Evolutionary conservation across 345 rosid genomes (phyloP).

Genomic region (Euphorbia lathyris): DNA sequence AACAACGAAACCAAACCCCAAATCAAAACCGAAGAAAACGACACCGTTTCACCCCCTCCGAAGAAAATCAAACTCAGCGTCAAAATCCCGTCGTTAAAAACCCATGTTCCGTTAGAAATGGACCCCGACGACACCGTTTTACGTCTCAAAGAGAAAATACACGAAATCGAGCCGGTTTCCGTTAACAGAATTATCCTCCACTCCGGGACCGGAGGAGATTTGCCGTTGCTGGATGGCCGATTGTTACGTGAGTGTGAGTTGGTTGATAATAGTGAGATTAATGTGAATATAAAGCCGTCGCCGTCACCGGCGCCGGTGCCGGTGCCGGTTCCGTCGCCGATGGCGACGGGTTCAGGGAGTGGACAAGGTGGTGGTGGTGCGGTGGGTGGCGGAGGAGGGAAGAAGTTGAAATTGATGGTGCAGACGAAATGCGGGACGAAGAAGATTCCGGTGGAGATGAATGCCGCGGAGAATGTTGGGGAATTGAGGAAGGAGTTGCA

Average conservation of each 20-base stretch:
- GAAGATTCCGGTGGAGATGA: slow-evolving; percentile 66
- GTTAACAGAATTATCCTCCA: slow-evolving; percentile 29
- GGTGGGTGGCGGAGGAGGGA: slow-evolving; percentile 3
- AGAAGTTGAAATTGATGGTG: slow-evolving; percentile 64
- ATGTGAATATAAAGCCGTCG: slow-evolving; percentile 33
- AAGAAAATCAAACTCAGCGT: slow-evolving; percentile 34
- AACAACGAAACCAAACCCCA: slow-evolving; percentile 7
- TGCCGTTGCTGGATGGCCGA: slow-evolving; percentile 28
- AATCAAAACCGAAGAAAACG: slow-evolving; percentile 27
- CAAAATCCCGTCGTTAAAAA: slow-evolving; percentile 33
- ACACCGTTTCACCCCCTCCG: slow-evolving; percentile 14
- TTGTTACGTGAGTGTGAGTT: slow-evolving; percentile 31
- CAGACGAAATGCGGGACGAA: slow-evolving; percentile 50
- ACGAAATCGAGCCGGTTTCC: slow-evolving; percentile 34
- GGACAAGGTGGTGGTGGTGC: neutral
- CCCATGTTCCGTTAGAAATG: slow-evolving; percentile 19
- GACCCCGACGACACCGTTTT: slow-evolving; percentile 33
- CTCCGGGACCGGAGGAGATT: slow-evolving; percentile 29
- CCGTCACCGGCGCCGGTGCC: slow-evolving; percentile 23
- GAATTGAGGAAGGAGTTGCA: slow-evolving; percentile 64
- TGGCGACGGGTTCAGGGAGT: slow-evolving; percentile 18
- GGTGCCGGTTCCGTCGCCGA: slow-evolving; percentile 22
- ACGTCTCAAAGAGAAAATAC: slow-evolving; percentile 42
- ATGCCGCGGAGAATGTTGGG: slow-evolving; percentile 55
- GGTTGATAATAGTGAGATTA: slow-evolving; percentile 30